Evolutionary conservation across 257 asterid species (phyloP), one percentile per base, ranked within the genome.

Genomic region (Capsicum pubescens): DNA sequence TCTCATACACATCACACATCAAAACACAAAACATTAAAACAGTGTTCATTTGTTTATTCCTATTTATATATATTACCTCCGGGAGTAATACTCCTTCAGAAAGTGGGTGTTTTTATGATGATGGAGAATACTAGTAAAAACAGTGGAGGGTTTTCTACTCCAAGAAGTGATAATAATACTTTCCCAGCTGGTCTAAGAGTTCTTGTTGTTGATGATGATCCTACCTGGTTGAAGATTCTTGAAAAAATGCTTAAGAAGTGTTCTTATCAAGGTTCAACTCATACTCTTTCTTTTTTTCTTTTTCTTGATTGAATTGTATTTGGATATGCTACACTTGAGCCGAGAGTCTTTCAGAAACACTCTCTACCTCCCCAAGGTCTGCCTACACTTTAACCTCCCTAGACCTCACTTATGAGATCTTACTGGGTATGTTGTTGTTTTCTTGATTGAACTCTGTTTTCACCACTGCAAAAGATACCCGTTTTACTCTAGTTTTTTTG

Each of bases 201-300:
- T 46, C 98, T 96, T 17, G 98, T 96, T 50, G 99, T 96, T 21
- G 99, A 96, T 81, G 99, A 94, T 89, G 99, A 94, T 88, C 97
- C 97, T 17, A 96, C 98, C 2, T 96, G 99, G 98, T 88, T 96
- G 87, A 94, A 93, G 92, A 96, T 96, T 91, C 97, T 96, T 66
- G 99, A 96, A 36, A 96, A 92, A 91, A 96, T 96, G 99, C 99
- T 96, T 46, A 96, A 92, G 87, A 96, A 93, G 83, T 96, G 99
- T 89, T 89, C 86, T 42, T 96, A 96, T 88, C 94, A 96, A 94
- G 99, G 99, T 96, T 50, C 13, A 4, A 26, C 26, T 26, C 21
- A 58, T 15, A 52, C 42, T 10, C 63, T 9, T 6, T 50, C 50
- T 56, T 6, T 6, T 50, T 52, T 52, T 8, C 8, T 0, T 9